phyloP scores from a whole-genome alignment of 345 rosid genomes.

The Passiflora organensis region DNA sequence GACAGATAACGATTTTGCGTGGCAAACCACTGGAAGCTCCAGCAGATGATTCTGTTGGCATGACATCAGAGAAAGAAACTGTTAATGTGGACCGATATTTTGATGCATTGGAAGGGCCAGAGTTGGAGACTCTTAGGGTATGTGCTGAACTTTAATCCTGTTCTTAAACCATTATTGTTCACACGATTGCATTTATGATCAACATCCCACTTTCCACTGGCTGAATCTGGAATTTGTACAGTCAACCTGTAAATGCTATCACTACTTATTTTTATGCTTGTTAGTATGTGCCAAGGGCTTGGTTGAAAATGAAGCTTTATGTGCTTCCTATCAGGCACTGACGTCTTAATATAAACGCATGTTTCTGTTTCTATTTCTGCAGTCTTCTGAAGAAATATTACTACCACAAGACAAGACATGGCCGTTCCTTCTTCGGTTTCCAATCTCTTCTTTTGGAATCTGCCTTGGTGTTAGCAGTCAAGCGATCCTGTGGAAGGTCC shows the following conservation, averaged over 20 bases:
- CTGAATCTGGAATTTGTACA: not conserved
- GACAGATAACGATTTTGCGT: constrained; percentile 57
- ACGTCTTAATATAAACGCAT: not conserved
- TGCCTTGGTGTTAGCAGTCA: constrained; percentile 92
- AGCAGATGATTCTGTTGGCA: constrained; percentile 22
- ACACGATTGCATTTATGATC: too few species aligned
- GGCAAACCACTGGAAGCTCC: constrained; percentile 39
- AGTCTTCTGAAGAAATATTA: constrained; percentile 68
- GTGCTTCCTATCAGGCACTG: too few species aligned
- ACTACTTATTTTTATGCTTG: too few species aligned
- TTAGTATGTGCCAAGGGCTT: too few species aligned
- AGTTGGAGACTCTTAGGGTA: constrained; percentile 79
- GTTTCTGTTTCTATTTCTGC: constrained; percentile 8
- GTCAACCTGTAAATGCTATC: too few species aligned
- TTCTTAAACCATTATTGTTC: too few species aligned
- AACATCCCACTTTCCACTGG: not conserved
- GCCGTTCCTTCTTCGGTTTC: constrained; percentile 86
- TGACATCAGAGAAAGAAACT: constrained; percentile 34
- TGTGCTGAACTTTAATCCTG: not conserved
- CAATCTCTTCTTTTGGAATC: constrained; percentile 76
- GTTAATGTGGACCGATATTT: constrained; percentile 73
- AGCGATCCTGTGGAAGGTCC: constrained; percentile 81
- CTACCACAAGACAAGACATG: constrained; percentile 74
- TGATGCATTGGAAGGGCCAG: constrained; percentile 88
- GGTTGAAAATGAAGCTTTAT: too few species aligned